Percentiles rank a stretch among this genome's conserved stretches.
phyloP scores from a whole-genome alignment of 176 grass and related monocot species.

The Ensete glaucum region DNA sequence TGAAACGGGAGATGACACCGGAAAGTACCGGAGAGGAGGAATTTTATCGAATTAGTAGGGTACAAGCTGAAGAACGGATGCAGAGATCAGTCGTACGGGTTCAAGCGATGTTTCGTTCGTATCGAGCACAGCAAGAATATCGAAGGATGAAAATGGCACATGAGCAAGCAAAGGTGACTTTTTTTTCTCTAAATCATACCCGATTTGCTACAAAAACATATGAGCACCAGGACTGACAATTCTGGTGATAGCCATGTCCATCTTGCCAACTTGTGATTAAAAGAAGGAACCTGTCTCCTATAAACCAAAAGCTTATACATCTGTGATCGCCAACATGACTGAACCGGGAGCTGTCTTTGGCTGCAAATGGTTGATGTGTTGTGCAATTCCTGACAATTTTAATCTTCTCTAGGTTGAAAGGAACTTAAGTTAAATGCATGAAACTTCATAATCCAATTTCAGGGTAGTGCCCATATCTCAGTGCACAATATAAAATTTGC shows the following conservation, averaged over 20 bases:
- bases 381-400: too few relatives aligned
- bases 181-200: not conserved
- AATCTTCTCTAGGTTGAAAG: not conserved
- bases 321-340: not conserved
- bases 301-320: not conserved
- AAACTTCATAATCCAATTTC: not conserved
- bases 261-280: too few relatives aligned
- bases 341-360: not conserved
- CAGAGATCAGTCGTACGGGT: conserved; percentile 76
- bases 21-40: conserved; percentile 73
- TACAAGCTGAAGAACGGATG: conserved; percentile 81
- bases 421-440: not conserved
- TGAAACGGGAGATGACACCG: conserved; percentile 45
- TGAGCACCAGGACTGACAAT: too few relatives aligned
- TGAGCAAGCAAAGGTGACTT: conserved; percentile 62
- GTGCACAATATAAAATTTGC: not conserved
- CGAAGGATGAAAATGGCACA: conserved; percentile 71
- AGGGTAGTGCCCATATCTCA: not conserved
- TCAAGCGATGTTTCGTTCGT: conserved; percentile 78
- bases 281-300: too few relatives aligned
- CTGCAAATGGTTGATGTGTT: not conserved
- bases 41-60: conserved; percentile 57
- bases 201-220: not conserved
- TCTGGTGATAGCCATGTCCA: not conserved
- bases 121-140: conserved; percentile 92